Base-by-base conservation (phyloP, 768 basidiomycete genomes). In the Suillus subaureus region DNA sequence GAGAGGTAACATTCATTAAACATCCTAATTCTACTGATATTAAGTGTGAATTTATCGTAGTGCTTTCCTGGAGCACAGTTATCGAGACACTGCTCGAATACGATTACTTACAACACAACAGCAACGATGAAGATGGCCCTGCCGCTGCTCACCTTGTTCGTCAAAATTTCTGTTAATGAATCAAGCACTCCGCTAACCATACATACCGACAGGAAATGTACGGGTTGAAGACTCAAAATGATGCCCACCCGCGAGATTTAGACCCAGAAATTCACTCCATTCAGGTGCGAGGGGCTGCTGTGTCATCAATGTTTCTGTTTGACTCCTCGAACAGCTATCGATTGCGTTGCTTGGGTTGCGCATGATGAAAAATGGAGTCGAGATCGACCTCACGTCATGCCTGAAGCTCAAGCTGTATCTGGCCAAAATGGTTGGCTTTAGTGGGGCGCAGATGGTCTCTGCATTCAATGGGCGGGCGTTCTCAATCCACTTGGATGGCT, bases 341-440 rank as follows among this genome's bases (percentile, higher is more conserved):
- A 71, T 89, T 26, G 66, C 91, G 31, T 76, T 84, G 16, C 79
- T 93, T 18, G 82, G 85, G 65, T 76, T 93, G 58, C 83, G 86
- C 61, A 88, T 92, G 86, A 80, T 93, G 39, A 80, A 87, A 12
- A 87, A 88, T 65, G 90, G 90, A 8, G 79, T 89, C 54, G 61
- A 76, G 18, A 81, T 89, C 58, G 87, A 87, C 63, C 62, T 81
- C 8, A 77, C 80, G 56, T 81, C 82, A 21, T 76, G 90, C 9
- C 77, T 91, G 68, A 87, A 85, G 70, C 75, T 93, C 71, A 93
- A 93, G 72, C 68, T 72, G 21, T 75, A 79, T 62, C 67, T 82
- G 9, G 80, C 80, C 21, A 80, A 83, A 65, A 70, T 87, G 61
- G 77, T 84, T 23, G 91, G 90, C 3, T 92, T 89, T 69, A 75